Evolutionary conservation across 202 grass and related monocot genomes (phyloP), one percentile per base, ranked within the genome.

Genomic region (Zoysia matrella): DNA sequence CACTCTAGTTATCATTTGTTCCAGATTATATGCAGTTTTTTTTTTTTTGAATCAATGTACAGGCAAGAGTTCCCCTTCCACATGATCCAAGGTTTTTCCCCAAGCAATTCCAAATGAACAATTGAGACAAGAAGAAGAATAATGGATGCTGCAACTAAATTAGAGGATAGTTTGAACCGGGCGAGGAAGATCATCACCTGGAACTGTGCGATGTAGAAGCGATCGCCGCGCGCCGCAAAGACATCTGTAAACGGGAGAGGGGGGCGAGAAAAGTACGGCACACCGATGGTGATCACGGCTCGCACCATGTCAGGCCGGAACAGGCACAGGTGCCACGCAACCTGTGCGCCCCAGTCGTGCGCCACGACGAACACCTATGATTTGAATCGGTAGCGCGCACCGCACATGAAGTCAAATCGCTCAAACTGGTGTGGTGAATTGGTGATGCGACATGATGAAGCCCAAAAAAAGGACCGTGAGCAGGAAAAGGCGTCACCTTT

Each of bases 301-400:
- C 72, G 81, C 71, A 90, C 82, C 72, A 76, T 44, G 73, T 92
- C 93, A 46, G 93, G 88, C 52, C 90, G 78, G 86, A 95, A 82
- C 8, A 86, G 68, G 73, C 82, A 90, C 9, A 89, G 50, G 6
- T 84, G 76, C 93, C 93, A 95, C 39, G 88, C 85, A 49, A 90
- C 57, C 41, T 57, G 12, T 6, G 87, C 90, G 2, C 93, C 92
- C 82, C 12, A 60, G 64, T 93, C 88, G 43, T 88, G 85, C 44
- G 79, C 89, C 30, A 90, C 92, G 5, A 58, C 55, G 55, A 58
- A 58, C 55, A 58, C 55, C 55, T 58, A 64, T 2, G 4, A 22
- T 22, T 22, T 22, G 22, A 22, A 22, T 22, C 22, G 22, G 22
- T 22, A 22, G 22, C 22, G 53, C 8, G 11, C 52, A 30, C 48